These are phyloP conservation scores for Echeveria elegans DNA, from an alignment of 164 flowering plant genomes.

Conservation along the genomic window DNA sequence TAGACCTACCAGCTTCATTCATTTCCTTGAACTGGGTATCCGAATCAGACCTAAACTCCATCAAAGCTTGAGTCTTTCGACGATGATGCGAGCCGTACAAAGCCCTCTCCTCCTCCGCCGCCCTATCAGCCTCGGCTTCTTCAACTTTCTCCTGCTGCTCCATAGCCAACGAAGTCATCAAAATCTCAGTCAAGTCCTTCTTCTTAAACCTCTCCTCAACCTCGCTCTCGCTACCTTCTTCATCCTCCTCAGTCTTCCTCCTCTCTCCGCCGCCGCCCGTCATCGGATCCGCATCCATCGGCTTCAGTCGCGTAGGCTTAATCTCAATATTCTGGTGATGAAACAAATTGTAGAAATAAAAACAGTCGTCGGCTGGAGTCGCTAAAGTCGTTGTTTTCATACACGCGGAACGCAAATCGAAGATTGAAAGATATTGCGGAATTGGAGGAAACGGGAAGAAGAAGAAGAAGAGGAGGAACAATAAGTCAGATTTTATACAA, in stretches of 20 bases:
- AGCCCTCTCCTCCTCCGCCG: constrained; percentile 14
- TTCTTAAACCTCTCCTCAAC: constrained; percentile 12
- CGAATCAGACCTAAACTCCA: constrained; percentile 19
- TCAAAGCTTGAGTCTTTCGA: constrained; percentile 22
- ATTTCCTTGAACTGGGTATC: constrained; percentile 18
- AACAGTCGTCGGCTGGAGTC: background rate
- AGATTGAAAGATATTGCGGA: background rate
- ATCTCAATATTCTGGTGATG: background rate
- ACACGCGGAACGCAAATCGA: background rate
- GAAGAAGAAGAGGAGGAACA: background rate
- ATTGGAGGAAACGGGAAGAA: background rate
- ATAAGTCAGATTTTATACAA: constrained; percentile 2
- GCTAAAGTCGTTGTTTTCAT: constrained; percentile 1
- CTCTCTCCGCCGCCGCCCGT: background rate
- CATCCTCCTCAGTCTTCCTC: background rate
- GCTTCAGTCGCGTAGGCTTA: background rate
- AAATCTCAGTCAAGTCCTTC: constrained; percentile 24
- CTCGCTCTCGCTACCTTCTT: background rate
- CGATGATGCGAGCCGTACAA: constrained; percentile 16
- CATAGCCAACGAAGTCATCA: constrained; percentile 23
- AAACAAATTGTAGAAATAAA: constrained; percentile 1
- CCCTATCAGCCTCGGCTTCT: constrained; percentile 12
- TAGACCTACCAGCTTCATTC: constrained; percentile 13
- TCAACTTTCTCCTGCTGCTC: constrained; percentile 34
- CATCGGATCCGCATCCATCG: background rate